Evolutionary conservation across 1,139 yeast species (phyloP), one percentile per base, ranked within the genome.

Genomic region (Suhomyces guaymorum): DNA sequence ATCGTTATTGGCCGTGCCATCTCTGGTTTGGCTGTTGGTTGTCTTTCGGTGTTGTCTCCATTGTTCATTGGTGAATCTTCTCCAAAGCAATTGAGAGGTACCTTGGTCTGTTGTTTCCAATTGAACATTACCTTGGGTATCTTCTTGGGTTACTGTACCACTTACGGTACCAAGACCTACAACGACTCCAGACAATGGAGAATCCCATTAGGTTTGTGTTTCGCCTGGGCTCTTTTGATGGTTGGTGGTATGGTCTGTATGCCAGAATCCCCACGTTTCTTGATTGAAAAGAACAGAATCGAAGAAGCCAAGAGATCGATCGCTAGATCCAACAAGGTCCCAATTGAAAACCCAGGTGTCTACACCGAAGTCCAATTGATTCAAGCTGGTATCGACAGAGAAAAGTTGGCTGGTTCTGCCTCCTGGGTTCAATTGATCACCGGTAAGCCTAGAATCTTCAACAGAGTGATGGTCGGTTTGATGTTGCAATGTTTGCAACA

Each of bases 401-500:
- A 81, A 62, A 70, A 63, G 42, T 52, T 68, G 38, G 83, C 80
- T 35, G 90, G 89, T 45, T 63, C 63, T 41, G 88, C 88, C n/a
- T 58, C 78, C 4, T 83, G 90, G 89, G 57, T 55, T 35, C 84
- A 82, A 54, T 66, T 83, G 43, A 46, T 82, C 51, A 70, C 76
- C 32, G 86, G 87, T 59, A 73, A 78, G 58, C 88, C 87, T 52
- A 75, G 72, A 61, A 73, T 81, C 46, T 68, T 82, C 49, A 74
- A 72, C 64, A 74, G 95, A 66, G 72, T 82, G 15, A 23, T 79
- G 15, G 68, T 79, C 54, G 94, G 94, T 56, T 62, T 80, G 41
- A 55, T 78, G 61, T 60, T 83, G 47, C 84, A 80, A 70, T 70
- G 82, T 16, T 62, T 83, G 51, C 92, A 84, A 66, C 94, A 84